Conservation (phyloP, 192 early-diverging fungal genomes). For the Entophlyctis luteolus region DNA sequence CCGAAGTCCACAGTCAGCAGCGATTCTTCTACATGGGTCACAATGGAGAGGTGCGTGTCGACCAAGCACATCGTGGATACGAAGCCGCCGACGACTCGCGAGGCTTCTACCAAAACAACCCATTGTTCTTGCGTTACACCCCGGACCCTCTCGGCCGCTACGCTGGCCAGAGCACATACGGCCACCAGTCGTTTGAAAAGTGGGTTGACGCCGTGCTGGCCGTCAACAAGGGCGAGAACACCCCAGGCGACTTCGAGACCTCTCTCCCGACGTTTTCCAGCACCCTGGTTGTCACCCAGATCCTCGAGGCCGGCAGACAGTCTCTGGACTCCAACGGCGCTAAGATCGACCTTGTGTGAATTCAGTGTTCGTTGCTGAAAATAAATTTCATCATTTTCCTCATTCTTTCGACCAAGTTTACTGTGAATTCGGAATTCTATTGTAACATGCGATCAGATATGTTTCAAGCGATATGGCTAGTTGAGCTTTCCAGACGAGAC, state of each 20-base stretch:
- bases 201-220: constrained; percentile 29
- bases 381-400: too few relatives aligned
- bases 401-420: too few relatives aligned
- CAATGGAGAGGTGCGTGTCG: constrained; percentile 41
- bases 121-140: constrained; percentile 44
- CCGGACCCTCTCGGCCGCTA: constrained; percentile 42
- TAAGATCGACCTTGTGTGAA: too few relatives aligned
- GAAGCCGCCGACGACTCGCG: constrained; percentile 32
- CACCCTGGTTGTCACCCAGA: constrained; percentile 40
- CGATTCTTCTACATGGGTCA: constrained; percentile 43
- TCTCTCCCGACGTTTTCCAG: constrained; percentile 36
- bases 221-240: constrained; percentile 25
- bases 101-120: constrained; percentile 32
- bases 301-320: constrained; percentile 46
- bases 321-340: constrained; percentile 29
- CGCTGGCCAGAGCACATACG: constrained; percentile 41
- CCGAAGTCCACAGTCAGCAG: constrained; percentile 45
- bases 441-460: too few relatives aligned
- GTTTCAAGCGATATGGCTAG: too few relatives aligned
- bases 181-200: constrained; percentile 36
- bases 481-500: too few relatives aligned
- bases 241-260: constrained; percentile 30
- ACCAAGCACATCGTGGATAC: constrained; percentile 49
- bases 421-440: too few relatives aligned
- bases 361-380: too few relatives aligned